A percentile compares a stretch with the other conserved stretches of the same genome.
Conservation (phyloP, 306 rosid genomes). For the Glycine latifolia region DNA sequence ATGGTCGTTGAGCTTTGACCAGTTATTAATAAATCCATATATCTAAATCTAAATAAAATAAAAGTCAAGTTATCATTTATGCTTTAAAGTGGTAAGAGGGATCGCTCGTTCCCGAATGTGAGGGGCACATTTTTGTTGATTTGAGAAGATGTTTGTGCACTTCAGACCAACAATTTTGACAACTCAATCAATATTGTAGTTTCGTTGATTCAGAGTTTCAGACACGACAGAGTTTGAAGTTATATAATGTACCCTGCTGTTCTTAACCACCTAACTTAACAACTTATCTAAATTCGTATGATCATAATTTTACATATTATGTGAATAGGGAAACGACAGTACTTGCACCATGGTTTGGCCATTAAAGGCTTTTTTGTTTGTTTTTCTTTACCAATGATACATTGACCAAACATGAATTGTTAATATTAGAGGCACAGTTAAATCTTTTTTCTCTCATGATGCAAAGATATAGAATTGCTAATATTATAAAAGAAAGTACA, state of each 20-base stretch:
- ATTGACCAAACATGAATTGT: no score
- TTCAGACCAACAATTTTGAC: neutral
- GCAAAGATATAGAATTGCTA: no score
- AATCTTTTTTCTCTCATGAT: no score
- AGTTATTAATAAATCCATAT: neutral
- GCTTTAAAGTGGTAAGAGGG: neutral
- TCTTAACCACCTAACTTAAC: neutral
- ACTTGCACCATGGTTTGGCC: no score
- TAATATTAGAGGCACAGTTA: no score
- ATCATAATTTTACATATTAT: neutral
- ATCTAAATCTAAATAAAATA: neutral
- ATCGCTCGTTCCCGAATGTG: neutral
- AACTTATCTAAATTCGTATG: neutral
- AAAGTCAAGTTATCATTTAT: neutral
- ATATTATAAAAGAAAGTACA: no score
- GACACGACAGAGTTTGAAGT: neutral
- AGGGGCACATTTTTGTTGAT: neutral
- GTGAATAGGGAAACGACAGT: neutral
- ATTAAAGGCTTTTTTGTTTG: no score
- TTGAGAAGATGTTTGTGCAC: neutral
- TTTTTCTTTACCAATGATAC: no score
- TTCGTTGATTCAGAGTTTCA: neutral
- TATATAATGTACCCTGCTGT: neutral
- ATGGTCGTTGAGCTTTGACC: slow-evolving; percentile 6
- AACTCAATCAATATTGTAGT: neutral